Percentiles rank a stretch among this genome's conserved stretches.
Conservation (phyloP, 2,329 filamentous ascomycete genomes). For the Colletotrichum australisinense region DNA sequence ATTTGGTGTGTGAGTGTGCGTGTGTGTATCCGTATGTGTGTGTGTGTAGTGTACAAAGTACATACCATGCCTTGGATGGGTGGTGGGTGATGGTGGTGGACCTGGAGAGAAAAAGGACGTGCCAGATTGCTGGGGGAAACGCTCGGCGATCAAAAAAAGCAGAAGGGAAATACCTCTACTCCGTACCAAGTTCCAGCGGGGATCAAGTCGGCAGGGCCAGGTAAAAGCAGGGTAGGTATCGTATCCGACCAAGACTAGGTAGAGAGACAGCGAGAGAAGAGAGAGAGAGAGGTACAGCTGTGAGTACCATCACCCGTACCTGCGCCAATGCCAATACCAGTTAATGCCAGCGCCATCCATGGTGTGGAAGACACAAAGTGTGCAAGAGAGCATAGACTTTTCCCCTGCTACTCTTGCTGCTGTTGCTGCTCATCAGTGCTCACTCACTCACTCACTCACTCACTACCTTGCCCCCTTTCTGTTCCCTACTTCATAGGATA, state of each 20-base stretch:
- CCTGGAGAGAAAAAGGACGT: neutral
- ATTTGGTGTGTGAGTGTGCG: neutral
- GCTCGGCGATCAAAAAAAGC: slow-evolving; percentile 22
- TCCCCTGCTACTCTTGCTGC: neutral
- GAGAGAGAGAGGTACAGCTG: neutral
- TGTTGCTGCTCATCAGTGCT: too few species aligned
- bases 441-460: too few species aligned
- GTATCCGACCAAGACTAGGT: neutral
- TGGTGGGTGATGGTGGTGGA: neutral
- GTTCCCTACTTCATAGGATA: neutral
- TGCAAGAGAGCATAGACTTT: neutral
- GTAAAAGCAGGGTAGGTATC: neutral
- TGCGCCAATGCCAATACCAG: neutral
- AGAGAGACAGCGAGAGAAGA: neutral
- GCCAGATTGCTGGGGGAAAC: slow-evolving; percentile 10
- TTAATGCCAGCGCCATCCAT: neutral
- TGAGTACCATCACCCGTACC: neutral
- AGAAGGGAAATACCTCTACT: neutral
- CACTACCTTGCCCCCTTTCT: neutral
- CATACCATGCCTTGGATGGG: neutral
- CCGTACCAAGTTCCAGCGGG: too few species aligned
- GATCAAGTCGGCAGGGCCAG: neutral
- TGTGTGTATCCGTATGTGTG: neutral
- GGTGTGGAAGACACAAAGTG: neutral
- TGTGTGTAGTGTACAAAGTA: neutral